Conservation (phyloP, 352 stramenopile genomes). For the Phytophthora citrophthora region DNA sequence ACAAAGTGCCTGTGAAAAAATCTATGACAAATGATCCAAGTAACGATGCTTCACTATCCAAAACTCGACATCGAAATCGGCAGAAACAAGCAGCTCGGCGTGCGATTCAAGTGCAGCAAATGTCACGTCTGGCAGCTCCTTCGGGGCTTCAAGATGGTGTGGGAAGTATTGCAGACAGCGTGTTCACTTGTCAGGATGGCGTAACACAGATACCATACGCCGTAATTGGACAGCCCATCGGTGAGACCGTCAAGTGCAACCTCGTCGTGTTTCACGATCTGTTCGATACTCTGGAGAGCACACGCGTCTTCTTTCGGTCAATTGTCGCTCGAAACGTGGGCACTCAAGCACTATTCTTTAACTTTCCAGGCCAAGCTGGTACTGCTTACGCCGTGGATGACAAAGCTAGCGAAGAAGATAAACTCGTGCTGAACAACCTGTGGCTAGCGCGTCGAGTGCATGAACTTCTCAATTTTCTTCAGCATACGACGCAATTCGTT, state of each 20-base stretch:
- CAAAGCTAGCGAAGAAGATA: conserved; percentile 31
- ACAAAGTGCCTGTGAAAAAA: neutral
- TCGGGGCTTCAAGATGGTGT: conserved; percentile 45
- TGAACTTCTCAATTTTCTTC: conserved; percentile 86
- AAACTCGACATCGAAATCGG: conserved; percentile 18
- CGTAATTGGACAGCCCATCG: conserved; percentile 72
- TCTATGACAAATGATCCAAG: neutral
- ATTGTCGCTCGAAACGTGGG: conserved; percentile 82
- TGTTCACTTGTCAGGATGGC: conserved; percentile 79
- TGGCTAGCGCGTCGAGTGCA: conserved; percentile 83
- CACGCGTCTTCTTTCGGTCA: conserved; percentile 86
- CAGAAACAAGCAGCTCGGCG: conserved; percentile 47
- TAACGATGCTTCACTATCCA: conserved; percentile 8
- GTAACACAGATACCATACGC: conserved; percentile 86
- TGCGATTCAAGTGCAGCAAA: conserved; percentile 78
- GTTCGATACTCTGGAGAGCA: conserved; percentile 93
- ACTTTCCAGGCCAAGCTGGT: conserved; percentile 90
- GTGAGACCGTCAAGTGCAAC: conserved; percentile 75
- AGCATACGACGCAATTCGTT: conserved; percentile 74
- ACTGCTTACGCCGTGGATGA: conserved; percentile 61
- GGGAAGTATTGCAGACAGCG: conserved; percentile 28
- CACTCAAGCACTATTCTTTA: conserved; percentile 90
- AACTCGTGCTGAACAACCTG: conserved; percentile 83
- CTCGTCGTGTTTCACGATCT: conserved; percentile 93
- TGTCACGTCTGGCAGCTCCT: conserved; percentile 67